Evolutionary conservation across 345 rosid species (phyloP).

Genomic region (Firmiana major): DNA sequence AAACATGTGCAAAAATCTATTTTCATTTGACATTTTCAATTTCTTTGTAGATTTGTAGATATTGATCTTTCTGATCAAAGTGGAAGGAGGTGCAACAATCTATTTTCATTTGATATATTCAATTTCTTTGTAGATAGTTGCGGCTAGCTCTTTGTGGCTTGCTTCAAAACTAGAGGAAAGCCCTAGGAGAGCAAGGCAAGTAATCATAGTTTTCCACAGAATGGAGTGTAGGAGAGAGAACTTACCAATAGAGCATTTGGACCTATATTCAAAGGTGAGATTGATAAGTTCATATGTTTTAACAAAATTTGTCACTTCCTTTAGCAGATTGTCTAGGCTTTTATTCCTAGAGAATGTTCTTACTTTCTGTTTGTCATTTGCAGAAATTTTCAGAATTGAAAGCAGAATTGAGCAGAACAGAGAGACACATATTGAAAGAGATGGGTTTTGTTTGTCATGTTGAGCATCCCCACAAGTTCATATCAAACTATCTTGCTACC

Average conservation of each 20-base stretch:
- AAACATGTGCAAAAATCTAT: background rate
- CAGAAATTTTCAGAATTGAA: conserved; percentile 66
- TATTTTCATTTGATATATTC: background rate
- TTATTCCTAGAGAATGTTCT: background rate
- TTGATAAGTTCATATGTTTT: background rate
- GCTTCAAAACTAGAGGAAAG: conserved; percentile 63
- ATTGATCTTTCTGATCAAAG: background rate
- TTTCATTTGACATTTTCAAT: background rate
- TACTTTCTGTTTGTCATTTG: background rate
- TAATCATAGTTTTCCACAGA: conserved; percentile 82
- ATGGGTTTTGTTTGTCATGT: conserved; percentile 95
- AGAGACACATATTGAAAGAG: conserved; percentile 86
- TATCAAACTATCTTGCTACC: conserved; percentile 80
- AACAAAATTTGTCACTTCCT: background rate
- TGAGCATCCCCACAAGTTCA: conserved; percentile 90
- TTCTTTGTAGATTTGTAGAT: conserved; percentile 53
- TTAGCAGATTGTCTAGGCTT: background rate
- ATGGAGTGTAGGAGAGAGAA: conserved; percentile 92
- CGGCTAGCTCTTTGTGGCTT: conserved; percentile 85
- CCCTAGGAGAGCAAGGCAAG: conserved; percentile 53
- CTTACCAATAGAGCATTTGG: conserved; percentile 61
- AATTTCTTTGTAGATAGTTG: conserved; percentile 58
- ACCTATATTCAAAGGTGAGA: conserved; percentile 67
- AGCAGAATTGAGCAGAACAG: conserved; percentile 73
- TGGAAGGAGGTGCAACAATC: background rate